Base-by-base conservation (phyloP, 331 rosid species). In the Erythrophleum ivorense region DNA sequence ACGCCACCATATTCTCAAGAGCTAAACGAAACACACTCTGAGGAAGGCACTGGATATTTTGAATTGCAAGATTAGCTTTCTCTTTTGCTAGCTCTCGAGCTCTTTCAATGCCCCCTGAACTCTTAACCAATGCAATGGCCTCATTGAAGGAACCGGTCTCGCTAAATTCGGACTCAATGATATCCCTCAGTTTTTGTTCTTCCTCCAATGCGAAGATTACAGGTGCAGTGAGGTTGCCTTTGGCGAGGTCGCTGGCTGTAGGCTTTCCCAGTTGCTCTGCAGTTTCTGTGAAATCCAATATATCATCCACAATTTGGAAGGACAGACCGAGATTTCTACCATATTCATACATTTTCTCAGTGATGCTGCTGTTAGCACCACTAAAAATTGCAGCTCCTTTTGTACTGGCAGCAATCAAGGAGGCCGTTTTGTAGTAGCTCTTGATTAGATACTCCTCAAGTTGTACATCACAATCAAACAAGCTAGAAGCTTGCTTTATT, bases 191-290 rank as follows among this genome's bases (percentile, higher is more conserved):
- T 67, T 91, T 96, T 0, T 91, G 91, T 77, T 94, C 97, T 79
- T 88, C 90, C 86, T 91, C 92, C 75, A 94, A 54, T 0, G 99
- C 95, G 10, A 91, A 96, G 60, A 96, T 94, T 19, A 94, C 98
- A 0, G 98, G 99, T n/a, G 99, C 99, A 0, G 99, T 96, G 24
- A 96, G 87, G 86, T 92, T 96, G 73, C 99, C 99, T 78, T 92
- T 96, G 58, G 90, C 92, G n/a, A 96, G 90, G 89, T 96, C 99
- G 52, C 83, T 91, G 40, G 95, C 98, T 0, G 97, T 97, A 24
- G 99, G 99, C 90, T 96, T 96, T 48, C 99, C 99, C 9, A 96
- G 92, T 85, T 96, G 99, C 87, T 94, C 94, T 0, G 91, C 92
- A 0, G 99, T 91, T 79, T 96, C 97, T 0, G 99, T 96, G 79